These are phyloP conservation scores for Leccinum variabile DNA, from an alignment of 1,284 basidiomycete species.

Conservation along the genomic window DNA sequence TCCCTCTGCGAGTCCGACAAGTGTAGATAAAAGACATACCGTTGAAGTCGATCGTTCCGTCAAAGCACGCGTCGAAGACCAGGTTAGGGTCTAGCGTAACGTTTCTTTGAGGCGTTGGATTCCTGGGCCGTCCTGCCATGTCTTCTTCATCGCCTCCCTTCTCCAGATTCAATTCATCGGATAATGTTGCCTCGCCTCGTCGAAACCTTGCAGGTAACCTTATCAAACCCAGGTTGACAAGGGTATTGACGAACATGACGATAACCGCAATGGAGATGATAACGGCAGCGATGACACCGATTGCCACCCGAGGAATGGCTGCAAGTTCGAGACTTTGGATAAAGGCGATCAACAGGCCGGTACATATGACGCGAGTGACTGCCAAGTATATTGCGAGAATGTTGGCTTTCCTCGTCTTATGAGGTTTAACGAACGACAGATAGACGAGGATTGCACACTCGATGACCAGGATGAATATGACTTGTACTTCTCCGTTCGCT, in stretches of 20 bases:
- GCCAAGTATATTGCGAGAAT: constrained; percentile 65
- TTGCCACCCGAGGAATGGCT: constrained; percentile 73
- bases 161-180: constrained; percentile 29
- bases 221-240: constrained; percentile 46
- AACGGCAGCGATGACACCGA: constrained; percentile 65
- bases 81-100: constrained; percentile 43
- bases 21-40: too few species aligned
- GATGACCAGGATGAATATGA: constrained; percentile 67
- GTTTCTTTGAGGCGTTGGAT: constrained; percentile 55
- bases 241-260: constrained; percentile 57
- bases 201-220: constrained; percentile 27
- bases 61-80: too few species aligned
- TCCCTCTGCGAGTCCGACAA: too few species aligned
- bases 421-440: constrained; percentile 56
- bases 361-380: constrained; percentile 60
- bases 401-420: constrained; percentile 57
- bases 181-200: constrained; percentile 10
- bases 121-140: constrained; percentile 42
- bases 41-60: too few species aligned
- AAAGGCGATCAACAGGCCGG: constrained; percentile 68
- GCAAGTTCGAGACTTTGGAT: constrained; percentile 55
- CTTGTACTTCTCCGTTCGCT: constrained; percentile 64
- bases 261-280: constrained; percentile 61
- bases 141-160: constrained; percentile 28
- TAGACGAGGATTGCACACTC: constrained; percentile 63